Conservation (phyloP, 2,329 filamentous ascomycete species). For the Fusarium sp. region DNA sequence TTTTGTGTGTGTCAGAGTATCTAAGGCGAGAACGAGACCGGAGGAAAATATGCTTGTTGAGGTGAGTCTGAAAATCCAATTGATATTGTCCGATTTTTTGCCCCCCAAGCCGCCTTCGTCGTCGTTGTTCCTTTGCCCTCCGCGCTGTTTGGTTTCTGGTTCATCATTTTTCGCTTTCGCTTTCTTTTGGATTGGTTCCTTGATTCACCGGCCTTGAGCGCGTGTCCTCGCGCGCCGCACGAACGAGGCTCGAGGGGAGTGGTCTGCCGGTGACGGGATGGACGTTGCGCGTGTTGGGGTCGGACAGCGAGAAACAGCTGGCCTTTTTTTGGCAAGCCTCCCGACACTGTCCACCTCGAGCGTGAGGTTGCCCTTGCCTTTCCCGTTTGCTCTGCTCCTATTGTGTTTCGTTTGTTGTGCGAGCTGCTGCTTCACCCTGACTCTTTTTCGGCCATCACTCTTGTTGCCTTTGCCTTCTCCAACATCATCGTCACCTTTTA, state of each 20-base stretch:
- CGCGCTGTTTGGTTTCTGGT: slow-evolving; percentile 2
- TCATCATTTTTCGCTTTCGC: not conserved
- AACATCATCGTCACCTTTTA: not conserved
- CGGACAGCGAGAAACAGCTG: slow-evolving; percentile 29
- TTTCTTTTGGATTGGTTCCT: no score
- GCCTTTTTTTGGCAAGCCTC: not conserved
- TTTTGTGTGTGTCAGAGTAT: slow-evolving; percentile 8
- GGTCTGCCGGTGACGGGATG: slow-evolving; percentile 24
- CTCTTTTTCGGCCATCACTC: slow-evolving; percentile 3
- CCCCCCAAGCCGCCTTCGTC: slow-evolving; percentile 1
- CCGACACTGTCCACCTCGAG: not conserved
- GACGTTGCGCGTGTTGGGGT: slow-evolving; percentile 34
- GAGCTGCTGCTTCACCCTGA: slow-evolving; percentile 7
- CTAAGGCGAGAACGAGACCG: not conserved
- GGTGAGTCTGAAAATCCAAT: slow-evolving; percentile 47
- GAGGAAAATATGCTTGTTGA: slow-evolving; percentile 51
- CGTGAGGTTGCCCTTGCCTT: not conserved
- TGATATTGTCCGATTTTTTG: slow-evolving; percentile 20
- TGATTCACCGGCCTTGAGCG: slow-evolving; percentile 22
- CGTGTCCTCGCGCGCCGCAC: slow-evolving; percentile 14
- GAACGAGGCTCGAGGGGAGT: slow-evolving; percentile 22
- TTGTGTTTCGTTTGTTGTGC: not conserved
- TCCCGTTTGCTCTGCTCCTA: not conserved
- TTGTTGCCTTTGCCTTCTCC: not conserved
- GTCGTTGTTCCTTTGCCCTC: not conserved